Evolutionary conservation across 1,139 yeast genomes (phyloP).

Genomic region (Saccharomyces hybrid): DNA sequence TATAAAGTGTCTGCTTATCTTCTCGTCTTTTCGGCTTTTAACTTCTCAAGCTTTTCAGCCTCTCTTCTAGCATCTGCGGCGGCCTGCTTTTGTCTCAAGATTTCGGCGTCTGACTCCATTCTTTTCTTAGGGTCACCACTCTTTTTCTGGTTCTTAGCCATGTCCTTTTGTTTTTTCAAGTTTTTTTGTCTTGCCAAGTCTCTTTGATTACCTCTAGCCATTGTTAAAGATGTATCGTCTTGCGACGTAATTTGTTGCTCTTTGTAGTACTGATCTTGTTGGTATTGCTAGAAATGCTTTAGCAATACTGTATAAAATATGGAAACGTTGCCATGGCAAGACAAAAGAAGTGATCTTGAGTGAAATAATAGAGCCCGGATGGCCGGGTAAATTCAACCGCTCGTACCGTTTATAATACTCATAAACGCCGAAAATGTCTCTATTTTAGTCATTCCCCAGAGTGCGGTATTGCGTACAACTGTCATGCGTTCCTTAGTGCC

Average conservation of each 20-base stretch:
- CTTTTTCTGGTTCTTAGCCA: conserved; percentile 54
- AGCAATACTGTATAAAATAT: background rate
- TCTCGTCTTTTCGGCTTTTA: conserved; percentile 15
- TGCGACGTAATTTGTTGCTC: background rate
- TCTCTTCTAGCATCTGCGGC: conserved; percentile 66
- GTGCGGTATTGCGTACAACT: background rate
- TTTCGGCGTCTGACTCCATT: conserved; percentile 81
- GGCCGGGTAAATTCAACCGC: background rate
- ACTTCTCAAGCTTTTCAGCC: conserved; percentile 31
- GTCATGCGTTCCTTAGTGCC: background rate
- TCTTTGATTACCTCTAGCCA: conserved; percentile 97
- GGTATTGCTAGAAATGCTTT: background rate
- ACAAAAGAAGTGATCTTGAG: background rate
- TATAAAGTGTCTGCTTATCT: conserved; percentile 5
- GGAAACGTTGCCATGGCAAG: conserved; percentile 1
- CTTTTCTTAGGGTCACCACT: conserved; percentile 79
- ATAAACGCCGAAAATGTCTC: background rate
- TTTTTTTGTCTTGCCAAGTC: conserved; percentile 89
- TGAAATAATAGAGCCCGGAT: background rate
- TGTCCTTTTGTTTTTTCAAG: conserved; percentile 65
- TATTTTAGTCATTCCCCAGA: background rate
- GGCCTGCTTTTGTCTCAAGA: conserved; percentile 79
- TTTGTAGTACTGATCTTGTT: background rate
- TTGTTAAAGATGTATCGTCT: conserved; percentile 25
- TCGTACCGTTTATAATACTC: background rate